Conservation (phyloP, 2,329 filamentous ascomycete genomes). For the Pseudocercospora cruenta region DNA sequence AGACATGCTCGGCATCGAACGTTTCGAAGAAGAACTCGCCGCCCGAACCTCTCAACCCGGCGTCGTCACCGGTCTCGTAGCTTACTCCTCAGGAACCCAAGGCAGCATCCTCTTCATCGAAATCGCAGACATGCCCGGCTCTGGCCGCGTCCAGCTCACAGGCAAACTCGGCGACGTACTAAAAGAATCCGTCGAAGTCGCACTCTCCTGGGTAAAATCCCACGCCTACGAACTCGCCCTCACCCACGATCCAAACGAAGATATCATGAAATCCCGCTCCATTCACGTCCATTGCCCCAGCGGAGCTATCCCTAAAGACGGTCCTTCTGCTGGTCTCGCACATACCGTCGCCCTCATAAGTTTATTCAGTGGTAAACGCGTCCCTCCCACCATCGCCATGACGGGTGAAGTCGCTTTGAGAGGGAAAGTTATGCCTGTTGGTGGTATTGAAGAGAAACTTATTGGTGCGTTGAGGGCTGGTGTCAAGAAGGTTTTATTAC, state of each 20-base stretch:
- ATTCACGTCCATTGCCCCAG: slow-evolving; percentile 96
- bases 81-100: slow-evolving; percentile 89
- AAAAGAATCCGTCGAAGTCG: slow-evolving; percentile 96
- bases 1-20: slow-evolving; percentile 86
- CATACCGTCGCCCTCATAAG: slow-evolving; percentile 93
- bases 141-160: slow-evolving; percentile 88
- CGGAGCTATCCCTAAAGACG: slow-evolving; percentile 93
- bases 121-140: slow-evolving; percentile 94
- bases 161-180: slow-evolving; percentile 95
- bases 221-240: slow-evolving; percentile 91
- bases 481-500: slow-evolving; percentile 90
- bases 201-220: slow-evolving; percentile 94
- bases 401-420: slow-evolving; percentile 80
- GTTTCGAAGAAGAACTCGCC: slow-evolving; percentile 93
- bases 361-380: slow-evolving; percentile 80
- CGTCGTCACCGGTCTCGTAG: slow-evolving; percentile 93
- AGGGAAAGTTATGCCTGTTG: slow-evolving; percentile 89
- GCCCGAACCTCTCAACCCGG: slow-evolving; percentile 81
- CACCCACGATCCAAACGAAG: slow-evolving; percentile 76
- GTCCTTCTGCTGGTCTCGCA: slow-evolving; percentile 79
- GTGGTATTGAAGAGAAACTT: slow-evolving; percentile 97
- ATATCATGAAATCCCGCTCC: slow-evolving; percentile 93
- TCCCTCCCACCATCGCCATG: slow-evolving; percentile 94
- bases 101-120: slow-evolving; percentile 98
- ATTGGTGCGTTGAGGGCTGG: slow-evolving; percentile 92